Percentiles rank a stretch among this genome's conserved stretches.
These are phyloP conservation scores for Paragyromitra xinjiangensis DNA, from an alignment of 495 filamentous ascomycete species.

Conservation along the genomic window DNA sequence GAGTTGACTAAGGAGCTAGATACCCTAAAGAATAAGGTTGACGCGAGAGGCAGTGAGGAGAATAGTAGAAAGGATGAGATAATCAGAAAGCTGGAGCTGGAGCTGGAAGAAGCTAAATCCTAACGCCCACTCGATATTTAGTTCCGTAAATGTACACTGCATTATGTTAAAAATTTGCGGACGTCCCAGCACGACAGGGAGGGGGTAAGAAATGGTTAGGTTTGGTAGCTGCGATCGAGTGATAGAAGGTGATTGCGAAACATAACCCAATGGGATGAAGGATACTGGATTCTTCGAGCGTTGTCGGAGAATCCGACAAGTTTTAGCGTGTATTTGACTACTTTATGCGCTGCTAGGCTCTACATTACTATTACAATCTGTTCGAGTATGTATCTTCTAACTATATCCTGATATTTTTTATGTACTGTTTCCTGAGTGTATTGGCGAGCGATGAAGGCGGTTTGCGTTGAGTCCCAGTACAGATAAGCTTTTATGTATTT, in stretches of 20 bases:
- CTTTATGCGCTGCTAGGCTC: conserved; percentile 20
- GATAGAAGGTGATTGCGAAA: conserved; percentile 38
- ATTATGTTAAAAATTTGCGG: neutral
- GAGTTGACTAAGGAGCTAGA: conserved; percentile 74
- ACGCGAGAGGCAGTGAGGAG: conserved; percentile 61
- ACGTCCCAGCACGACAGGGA: neutral
- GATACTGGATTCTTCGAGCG: conserved; percentile 8
- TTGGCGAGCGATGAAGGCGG: conserved; percentile 30
- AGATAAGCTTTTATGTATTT: conserved; percentile 28
- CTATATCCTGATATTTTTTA: conserved; percentile 33
- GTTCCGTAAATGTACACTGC: neutral
- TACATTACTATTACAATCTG: conserved; percentile 30
- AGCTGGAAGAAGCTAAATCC: conserved; percentile 68
- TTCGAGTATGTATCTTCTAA: conserved; percentile 42
- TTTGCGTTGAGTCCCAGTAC: conserved; percentile 37
- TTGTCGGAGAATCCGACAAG: neutral
- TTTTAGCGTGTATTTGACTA: conserved; percentile 11
- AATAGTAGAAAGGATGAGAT: conserved; percentile 70
- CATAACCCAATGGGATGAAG: conserved; percentile 3
- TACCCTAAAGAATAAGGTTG: conserved; percentile 71
- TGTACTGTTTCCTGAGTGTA: conserved; percentile 34
- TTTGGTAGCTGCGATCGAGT: conserved; percentile 35
- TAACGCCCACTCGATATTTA: conserved; percentile 23
- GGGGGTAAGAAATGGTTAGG: neutral
- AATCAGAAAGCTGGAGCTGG: conserved; percentile 74